Evolutionary conservation across 768 basidiomycete species (phyloP), one percentile per base, ranked within the genome.

Genomic region (Podaxis mareebaensis): DNA sequence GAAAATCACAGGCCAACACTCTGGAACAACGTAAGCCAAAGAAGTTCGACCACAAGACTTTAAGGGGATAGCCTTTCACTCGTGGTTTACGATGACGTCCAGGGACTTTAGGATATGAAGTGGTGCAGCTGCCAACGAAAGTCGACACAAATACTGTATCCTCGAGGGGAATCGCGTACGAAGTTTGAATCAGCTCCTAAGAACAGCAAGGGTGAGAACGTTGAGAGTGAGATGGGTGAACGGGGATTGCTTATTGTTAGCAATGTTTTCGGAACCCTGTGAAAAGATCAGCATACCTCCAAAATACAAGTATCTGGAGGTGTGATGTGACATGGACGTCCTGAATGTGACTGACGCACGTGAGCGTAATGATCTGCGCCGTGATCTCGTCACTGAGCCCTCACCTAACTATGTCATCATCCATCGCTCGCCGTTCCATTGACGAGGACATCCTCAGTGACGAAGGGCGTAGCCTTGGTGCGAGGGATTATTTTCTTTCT

Each of bases 381-480:
- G 33, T 33, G 33, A 33, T 33, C 33, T 10, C 33, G 49, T 11
- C 26, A 24, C 0, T 51, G 12, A 6, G 20, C 7, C 1, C 22
- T 24, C 22, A 51, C 20, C 22, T 40, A 36, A 53, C 42, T 15
- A 62, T 62, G 61, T 20, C 61, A 42, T 58, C 22, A 38, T 55
- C 42, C 26, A 46, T 28, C n/a, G 36, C 26, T 38, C 53, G 44
- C 46, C 28, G 15, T 28, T 36, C 61, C 33, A 8, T 49, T 11
- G 53, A 62, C 17, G 53, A 55, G 44, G 53, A 36, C 36, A 51
- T 56, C 24, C 54, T 39, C 46, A 57, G 61, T 26, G 61, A 63
- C 7, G 61, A 52, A 30, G 61, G 57, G 28, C 55, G 30, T 33
- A 44, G 17, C 17, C 22, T 49, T 38, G 61, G 61, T 63, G 61